Conservation (phyloP, 495 filamentous ascomycete species). For the Lepraria neglecta region DNA sequence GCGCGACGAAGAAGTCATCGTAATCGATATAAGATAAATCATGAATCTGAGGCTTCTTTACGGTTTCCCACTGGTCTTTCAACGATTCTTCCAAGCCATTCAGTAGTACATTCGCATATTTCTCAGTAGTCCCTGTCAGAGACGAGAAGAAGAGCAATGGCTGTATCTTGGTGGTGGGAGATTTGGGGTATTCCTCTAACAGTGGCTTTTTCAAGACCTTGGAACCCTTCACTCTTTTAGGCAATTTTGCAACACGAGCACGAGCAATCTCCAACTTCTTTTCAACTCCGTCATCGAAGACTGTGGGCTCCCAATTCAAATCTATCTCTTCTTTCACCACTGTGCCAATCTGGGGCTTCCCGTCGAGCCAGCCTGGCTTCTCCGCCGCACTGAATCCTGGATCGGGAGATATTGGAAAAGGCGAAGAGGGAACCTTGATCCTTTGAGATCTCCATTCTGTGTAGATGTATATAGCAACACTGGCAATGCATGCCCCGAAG, state of each 20-base stretch:
- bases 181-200: slow-evolving; percentile 6
- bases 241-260: slow-evolving; percentile 17
- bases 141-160: slow-evolving; percentile 83
- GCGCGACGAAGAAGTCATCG: slow-evolving; percentile 78
- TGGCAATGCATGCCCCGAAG: slow-evolving; percentile 8
- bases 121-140: slow-evolving; percentile 71
- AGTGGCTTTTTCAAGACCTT: slow-evolving; percentile 22
- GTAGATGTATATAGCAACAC: slow-evolving; percentile 1
- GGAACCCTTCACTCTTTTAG: slow-evolving; percentile 36
- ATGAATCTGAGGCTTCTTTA: slow-evolving; percentile 58
- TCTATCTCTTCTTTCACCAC: background rate
- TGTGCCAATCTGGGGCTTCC: background rate
- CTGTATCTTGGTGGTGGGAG: slow-evolving; percentile 49
- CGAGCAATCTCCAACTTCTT: background rate
- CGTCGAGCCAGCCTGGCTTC: slow-evolving; percentile 6
- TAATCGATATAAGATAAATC: slow-evolving; percentile 82
- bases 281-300: background rate
- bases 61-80: slow-evolving; percentile 31
- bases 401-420: background rate
- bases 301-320: background rate
- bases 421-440: background rate
- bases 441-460: slow-evolving; percentile 1
- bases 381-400: background rate
- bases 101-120: slow-evolving; percentile 52
- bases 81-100: slow-evolving; percentile 43